These are phyloP conservation scores for Termitomyces sp. DNA, from an alignment of 768 basidiomycete species.

Conservation along the genomic window DNA sequence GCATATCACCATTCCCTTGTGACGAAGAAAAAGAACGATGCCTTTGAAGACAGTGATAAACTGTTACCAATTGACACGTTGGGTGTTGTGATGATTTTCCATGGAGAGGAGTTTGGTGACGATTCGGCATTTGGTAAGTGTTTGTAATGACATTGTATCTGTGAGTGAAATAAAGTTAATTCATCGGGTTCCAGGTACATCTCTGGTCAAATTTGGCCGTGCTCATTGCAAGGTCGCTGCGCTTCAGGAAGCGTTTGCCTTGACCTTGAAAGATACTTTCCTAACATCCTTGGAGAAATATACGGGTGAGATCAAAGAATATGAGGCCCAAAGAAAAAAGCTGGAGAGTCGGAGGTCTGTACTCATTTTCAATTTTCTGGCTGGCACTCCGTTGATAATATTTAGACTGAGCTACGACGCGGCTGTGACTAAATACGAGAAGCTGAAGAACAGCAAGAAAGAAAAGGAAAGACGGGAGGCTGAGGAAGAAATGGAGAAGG, in stretches of 20 bases:
- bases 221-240: slow-evolving; percentile 84
- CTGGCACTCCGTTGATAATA: background rate
- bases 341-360: slow-evolving; percentile 75
- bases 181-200: slow-evolving; percentile 49
- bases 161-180: background rate
- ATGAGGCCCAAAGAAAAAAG: slow-evolving; percentile 78
- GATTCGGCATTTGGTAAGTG: slow-evolving; percentile 67
- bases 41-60: slow-evolving; percentile 63
- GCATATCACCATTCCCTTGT: slow-evolving; percentile 67
- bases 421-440: slow-evolving; percentile 65
- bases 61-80: slow-evolving; percentile 73
- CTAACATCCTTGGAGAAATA: slow-evolving; percentile 62
- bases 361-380: background rate
- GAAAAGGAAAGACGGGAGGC: slow-evolving; percentile 77
- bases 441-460: slow-evolving; percentile 69
- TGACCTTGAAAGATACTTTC: slow-evolving; percentile 72
- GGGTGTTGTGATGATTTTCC: slow-evolving; percentile 82
- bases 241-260: slow-evolving; percentile 77
- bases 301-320: slow-evolving; percentile 78
- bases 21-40: slow-evolving; percentile 72
- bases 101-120: slow-evolving; percentile 78
- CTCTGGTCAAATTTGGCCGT: slow-evolving; percentile 71
- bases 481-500: slow-evolving; percentile 75
- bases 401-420: slow-evolving; percentile 75
- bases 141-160: background rate